phyloP scores from a whole-genome alignment of 2,329 filamentous ascomycete genomes.

The Aspergillus sp. region DNA sequence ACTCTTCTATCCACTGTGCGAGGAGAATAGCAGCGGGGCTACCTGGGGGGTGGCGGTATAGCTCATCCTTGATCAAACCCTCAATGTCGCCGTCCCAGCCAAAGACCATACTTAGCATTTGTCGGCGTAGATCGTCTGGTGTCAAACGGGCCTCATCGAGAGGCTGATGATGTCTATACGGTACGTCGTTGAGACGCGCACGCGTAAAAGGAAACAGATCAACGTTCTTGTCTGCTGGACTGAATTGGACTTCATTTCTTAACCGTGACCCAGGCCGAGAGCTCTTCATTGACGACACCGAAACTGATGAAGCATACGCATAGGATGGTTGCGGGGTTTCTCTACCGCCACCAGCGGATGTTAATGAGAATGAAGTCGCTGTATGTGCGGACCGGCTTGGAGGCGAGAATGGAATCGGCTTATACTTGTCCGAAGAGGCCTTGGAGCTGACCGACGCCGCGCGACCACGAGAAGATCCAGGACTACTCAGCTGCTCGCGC shows the following conservation, averaged over 20 bases:
- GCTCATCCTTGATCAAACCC: constrained; percentile 81
- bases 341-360: constrained; percentile 35
- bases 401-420: constrained; percentile 45
- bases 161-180: constrained; percentile 72
- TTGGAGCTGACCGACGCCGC: constrained; percentile 65
- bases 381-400: constrained; percentile 49
- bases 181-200: constrained; percentile 78
- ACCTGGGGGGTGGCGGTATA: constrained; percentile 72
- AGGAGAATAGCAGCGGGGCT: constrained; percentile 81
- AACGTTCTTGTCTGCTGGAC: constrained; percentile 72
- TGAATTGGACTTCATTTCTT: constrained; percentile 78
- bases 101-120: constrained; percentile 94
- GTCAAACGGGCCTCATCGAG: constrained; percentile 65
- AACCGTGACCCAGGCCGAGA: constrained; percentile 66
- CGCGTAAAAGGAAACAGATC: constrained; percentile 89
- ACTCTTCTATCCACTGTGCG: constrained; percentile 89
- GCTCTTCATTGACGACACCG: constrained; percentile 52
- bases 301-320: constrained; percentile 49
- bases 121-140: constrained; percentile 76
- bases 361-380: constrained; percentile 51
- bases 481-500: constrained; percentile 68
- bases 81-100: constrained; percentile 89
- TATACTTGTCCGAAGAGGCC: constrained; percentile 54
- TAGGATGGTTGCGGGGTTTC: constrained; percentile 47
- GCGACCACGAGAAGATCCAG: constrained; percentile 65